Conservation (phyloP, 371 early-diverging fungal species). For the Zychaea mexicana region DNA sequence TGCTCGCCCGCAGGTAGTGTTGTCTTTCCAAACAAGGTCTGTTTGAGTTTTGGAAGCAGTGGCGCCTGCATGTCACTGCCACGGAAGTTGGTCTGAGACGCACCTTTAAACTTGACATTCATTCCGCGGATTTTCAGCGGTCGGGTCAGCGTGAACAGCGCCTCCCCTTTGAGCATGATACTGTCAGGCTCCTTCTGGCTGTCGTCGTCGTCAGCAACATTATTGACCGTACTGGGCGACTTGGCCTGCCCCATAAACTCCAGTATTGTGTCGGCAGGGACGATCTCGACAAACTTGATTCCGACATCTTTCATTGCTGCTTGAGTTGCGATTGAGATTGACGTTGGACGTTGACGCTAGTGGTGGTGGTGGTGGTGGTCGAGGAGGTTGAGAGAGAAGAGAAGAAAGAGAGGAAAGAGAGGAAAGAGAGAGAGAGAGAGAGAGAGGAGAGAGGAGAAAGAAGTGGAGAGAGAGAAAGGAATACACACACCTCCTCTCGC, state of each 20-base stretch:
- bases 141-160: slow-evolving; percentile 17
- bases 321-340: not conserved
- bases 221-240: not conserved
- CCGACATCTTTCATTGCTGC: slow-evolving; percentile 31
- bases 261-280: slow-evolving; percentile 17
- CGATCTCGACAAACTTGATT: slow-evolving; percentile 23
- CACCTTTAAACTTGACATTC: slow-evolving; percentile 28
- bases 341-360: not conserved
- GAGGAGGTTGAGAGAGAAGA: not conserved
- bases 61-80: slow-evolving; percentile 9
- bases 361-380: not conserved
- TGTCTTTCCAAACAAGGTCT: slow-evolving; percentile 18
- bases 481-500: no score
- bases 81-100: not conserved
- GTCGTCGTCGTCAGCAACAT: not conserved
- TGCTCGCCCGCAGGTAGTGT: slow-evolving; percentile 24
- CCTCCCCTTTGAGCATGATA: slow-evolving; percentile 19
- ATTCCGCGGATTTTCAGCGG: slow-evolving; percentile 24
- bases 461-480: not conserved
- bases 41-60: slow-evolving; percentile 27
- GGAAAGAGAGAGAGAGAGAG: not conserved
- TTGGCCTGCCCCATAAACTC: slow-evolving; percentile 19
- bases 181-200: slow-evolving; percentile 10
- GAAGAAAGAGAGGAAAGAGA: not conserved
- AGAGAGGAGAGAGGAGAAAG: not conserved